Evolutionary conservation across 148 eudicot species (phyloP), one percentile per base, ranked within the genome.

Genomic region (Rheum nobile): DNA sequence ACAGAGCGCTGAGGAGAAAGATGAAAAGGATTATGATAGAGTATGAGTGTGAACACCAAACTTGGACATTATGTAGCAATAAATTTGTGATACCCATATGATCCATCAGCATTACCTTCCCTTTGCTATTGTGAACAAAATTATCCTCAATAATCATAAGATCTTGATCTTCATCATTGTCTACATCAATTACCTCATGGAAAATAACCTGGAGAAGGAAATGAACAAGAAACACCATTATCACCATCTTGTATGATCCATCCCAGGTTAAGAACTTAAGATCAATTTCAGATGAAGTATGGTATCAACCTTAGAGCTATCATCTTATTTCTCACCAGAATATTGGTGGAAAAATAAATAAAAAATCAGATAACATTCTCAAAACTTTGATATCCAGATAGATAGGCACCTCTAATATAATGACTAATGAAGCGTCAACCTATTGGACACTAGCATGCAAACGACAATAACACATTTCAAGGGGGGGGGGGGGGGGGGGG

Each of bases 161-260:
- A 78, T 84, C 89, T 38, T 77, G 61, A 80, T 83, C 89, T 71
- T 85, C 92, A 77, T 84, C 85, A 76, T 80, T 72, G 72, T 89
- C 97, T 57, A 89, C 77, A 73, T 83, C 80, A 42, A 88, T 86
- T 71, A 89, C 70, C 83, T 88, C 97, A 47, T 69, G 86, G 48
- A 16, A 39, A 34, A 78, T 67, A 79, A 77, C 86, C 97, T 91
- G 72, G 78, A 32, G 26, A 39, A 68, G 22, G 26, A 46, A 68
- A 32, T 46, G 5, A 67, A 44, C 71, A 71, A 10, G 39, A 77
- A 57, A 76, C 21, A 38, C 42, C 74, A 76, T 32, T 17, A 76
- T 16, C 13, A 44, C 48, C 17, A 72, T 71, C 8, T 21, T 22
- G 21, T 38, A 24, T n/a, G n/a, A n/a, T 38, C 32, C 46, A 42